A percentile compares a stretch with the other conserved stretches of the same genome.
phyloP scores from a whole-genome alignment of 2,329 filamentous ascomycete genomes.

The Daldinia eschscholtzii region DNA sequence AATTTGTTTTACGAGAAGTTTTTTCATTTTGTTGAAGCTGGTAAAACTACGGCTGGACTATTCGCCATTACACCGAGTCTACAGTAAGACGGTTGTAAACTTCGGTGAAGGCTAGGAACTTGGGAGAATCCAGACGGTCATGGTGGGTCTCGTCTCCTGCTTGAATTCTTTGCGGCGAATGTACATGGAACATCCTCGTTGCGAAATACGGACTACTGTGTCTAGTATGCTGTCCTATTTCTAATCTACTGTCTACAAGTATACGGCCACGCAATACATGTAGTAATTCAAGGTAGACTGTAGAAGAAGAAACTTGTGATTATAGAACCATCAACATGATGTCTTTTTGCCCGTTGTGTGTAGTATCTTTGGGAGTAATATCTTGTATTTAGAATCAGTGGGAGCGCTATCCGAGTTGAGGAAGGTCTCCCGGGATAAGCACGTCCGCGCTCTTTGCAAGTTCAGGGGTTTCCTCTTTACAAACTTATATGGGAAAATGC shows the following conservation, averaged over 20 bases:
- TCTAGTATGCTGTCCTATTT: conserved; percentile 4
- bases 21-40: conserved; percentile 8
- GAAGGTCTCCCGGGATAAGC: conserved; percentile 36
- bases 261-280: not conserved
- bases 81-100: conserved; percentile 31
- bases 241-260: not conserved
- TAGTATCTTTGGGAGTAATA: conserved; percentile 13
- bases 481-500: conserved; percentile 23
- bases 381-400: conserved; percentile 21
- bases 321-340: conserved; percentile 6
- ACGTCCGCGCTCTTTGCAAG: conserved; percentile 38
- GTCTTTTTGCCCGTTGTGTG: conserved; percentile 18
- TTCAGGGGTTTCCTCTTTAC: conserved; percentile 23
- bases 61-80: conserved; percentile 40
- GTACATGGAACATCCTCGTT: conserved; percentile 40
- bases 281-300: conserved; percentile 8
- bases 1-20: conserved; percentile 24
- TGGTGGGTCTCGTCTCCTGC: conserved; percentile 34
- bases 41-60: conserved; percentile 22
- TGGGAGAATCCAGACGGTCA: conserved; percentile 22
- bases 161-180: conserved; percentile 21
- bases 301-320: not conserved
- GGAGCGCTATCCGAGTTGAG: conserved; percentile 39
- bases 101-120: conserved; percentile 36
- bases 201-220: conserved; percentile 4